Conservation (phyloP, 192 early-diverging fungal species). For the Pilaira anomala region DNA sequence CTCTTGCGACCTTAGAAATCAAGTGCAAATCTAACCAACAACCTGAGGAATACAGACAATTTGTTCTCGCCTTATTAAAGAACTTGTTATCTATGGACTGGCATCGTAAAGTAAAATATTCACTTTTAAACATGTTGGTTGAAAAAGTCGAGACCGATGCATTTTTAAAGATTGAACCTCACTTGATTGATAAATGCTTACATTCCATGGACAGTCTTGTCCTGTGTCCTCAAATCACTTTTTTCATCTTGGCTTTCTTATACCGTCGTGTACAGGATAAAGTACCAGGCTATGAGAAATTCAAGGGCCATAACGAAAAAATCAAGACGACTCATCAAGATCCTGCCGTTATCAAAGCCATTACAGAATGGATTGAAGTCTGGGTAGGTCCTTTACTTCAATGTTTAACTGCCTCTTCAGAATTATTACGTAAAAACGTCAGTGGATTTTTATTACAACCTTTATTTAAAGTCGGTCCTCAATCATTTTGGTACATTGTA, state of each 20-base stretch:
- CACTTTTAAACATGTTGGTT: slow-evolving; percentile 66
- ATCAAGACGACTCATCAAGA: slow-evolving; percentile 5
- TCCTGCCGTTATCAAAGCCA: slow-evolving; percentile 19
- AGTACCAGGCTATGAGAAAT: slow-evolving; percentile 14
- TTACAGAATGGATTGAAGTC: slow-evolving; percentile 43
- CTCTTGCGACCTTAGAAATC: slow-evolving; percentile 60
- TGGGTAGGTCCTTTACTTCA: slow-evolving; percentile 57
- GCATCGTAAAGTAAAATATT: slow-evolving; percentile 79
- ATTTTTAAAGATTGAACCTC: slow-evolving; percentile 55
- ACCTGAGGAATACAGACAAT: slow-evolving; percentile 36
- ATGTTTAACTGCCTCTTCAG: slow-evolving; percentile 49
- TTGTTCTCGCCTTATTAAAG: slow-evolving; percentile 57
- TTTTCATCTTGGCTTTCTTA: slow-evolving; percentile 44
- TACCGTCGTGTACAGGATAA: slow-evolving; percentile 32
- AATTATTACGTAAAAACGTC: slow-evolving; percentile 53
- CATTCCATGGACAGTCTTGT: slow-evolving; percentile 55
- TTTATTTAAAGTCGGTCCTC: slow-evolving; percentile 48
- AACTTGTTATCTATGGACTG: slow-evolving; percentile 73
- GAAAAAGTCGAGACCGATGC: slow-evolving; percentile 48
- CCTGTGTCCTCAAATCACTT: slow-evolving; percentile 47
- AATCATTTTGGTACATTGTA: slow-evolving; percentile 46
- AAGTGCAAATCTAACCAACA: slow-evolving; percentile 24
- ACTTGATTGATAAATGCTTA: slow-evolving; percentile 60
- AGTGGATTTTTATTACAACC: slow-evolving; percentile 52
- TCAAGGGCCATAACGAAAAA: slow-evolving; percentile 17